Conservation (phyloP, 306 rosid genomes). For the Sophora flavescens region DNA sequence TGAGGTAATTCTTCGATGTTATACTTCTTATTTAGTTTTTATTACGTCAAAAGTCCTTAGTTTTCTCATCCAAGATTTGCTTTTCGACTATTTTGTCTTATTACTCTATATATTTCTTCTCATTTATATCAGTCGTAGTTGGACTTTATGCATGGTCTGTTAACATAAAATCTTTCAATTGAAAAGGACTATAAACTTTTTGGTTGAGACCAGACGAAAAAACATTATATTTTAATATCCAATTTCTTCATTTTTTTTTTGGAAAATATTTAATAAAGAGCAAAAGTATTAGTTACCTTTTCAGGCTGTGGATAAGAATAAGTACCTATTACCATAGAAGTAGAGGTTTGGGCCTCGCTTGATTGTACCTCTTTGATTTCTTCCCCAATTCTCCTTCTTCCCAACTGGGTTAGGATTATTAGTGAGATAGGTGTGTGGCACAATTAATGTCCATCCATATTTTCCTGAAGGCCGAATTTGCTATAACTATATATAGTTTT, state of each 20-base stretch:
- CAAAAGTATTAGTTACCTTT: constrained; percentile 3
- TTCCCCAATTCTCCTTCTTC: constrained; percentile 20
- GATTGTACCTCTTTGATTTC: constrained; percentile 8
- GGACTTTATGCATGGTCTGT: constrained; percentile 31
- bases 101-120: neutral
- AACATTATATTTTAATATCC: neutral
- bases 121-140: constrained; percentile 5
- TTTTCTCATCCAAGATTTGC: constrained; percentile 14
- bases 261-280: constrained; percentile 13
- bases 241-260: constrained; percentile 12
- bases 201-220: constrained; percentile 16
- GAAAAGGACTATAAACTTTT: constrained; percentile 24
- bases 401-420: neutral
- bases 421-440: constrained; percentile 5
- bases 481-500: neutral
- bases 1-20: constrained; percentile 60
- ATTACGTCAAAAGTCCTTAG: constrained; percentile 21
- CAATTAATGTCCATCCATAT: constrained; percentile 24
- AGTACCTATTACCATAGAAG: constrained; percentile 10
- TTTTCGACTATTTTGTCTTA: constrained; percentile 24
- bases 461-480: neutral
- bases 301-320: constrained; percentile 22
- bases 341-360: constrained; percentile 4
- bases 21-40: constrained; percentile 36
- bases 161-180: constrained; percentile 5